Conservation (phyloP, 805 yeast genomes). For the Candida nitratophila region DNA sequence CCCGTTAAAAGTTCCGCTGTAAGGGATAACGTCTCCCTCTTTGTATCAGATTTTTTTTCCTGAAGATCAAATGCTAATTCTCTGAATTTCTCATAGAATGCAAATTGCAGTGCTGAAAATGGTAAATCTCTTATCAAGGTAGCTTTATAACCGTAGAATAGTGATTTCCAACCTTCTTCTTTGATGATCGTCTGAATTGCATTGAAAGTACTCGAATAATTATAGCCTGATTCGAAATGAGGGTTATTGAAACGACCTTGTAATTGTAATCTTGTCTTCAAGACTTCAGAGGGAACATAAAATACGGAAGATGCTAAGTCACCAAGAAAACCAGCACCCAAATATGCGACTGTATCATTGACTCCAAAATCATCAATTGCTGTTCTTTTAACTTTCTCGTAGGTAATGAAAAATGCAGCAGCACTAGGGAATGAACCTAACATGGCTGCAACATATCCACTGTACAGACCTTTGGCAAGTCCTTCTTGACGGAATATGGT, state of each 20-base stretch:
- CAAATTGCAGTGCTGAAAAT: conserved; percentile 91
- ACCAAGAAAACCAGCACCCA: conserved; percentile 87
- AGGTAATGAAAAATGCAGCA: conserved; percentile 87
- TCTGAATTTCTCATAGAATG: conserved; percentile 85
- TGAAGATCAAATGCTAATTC: conserved; percentile 41
- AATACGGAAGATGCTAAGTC: conserved; percentile 83
- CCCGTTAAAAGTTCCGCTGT: conserved; percentile 74
- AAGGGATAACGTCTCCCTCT: conserved; percentile 35
- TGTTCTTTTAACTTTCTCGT: conserved; percentile 71
- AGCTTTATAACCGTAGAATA: conserved; percentile 90
- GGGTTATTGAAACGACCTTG: conserved; percentile 86
- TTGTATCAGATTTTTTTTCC: conserved; percentile 25
- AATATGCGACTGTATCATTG: conserved; percentile 75
- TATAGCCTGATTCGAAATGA: conserved; percentile 75
- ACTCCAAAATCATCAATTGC: conserved; percentile 55
- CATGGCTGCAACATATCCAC: conserved; percentile 91
- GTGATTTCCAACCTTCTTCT: conserved; percentile 67
- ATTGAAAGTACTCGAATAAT: conserved; percentile 66
- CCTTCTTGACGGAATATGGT: conserved; percentile 86
- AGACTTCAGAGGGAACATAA: conserved; percentile 92
- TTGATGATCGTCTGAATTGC: conserved; percentile 60
- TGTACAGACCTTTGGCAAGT: conserved; percentile 71
- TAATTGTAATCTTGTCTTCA: conserved; percentile 86
- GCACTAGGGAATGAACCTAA: conserved; percentile 92
- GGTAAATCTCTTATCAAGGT: conserved; percentile 91